Base-by-base conservation (phyloP, 2,329 filamentous ascomycete genomes). In the Knufia fluminis region DNA sequence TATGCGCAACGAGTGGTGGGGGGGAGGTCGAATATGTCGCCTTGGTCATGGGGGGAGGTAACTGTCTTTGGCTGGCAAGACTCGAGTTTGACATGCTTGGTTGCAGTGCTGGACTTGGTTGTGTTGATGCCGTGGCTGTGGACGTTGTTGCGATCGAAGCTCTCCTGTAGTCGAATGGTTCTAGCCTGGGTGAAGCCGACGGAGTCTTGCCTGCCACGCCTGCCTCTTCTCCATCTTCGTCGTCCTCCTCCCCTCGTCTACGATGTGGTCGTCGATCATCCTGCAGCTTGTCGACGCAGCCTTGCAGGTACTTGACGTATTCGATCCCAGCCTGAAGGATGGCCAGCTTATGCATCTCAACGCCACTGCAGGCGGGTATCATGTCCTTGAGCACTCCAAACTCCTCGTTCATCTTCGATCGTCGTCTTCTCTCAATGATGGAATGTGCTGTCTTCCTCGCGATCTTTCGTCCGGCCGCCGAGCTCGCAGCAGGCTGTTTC, bases 391-490 rank as follows among this genome's bases (percentile, higher is more conserved):
- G 71, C 14, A 94, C 85, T 1, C 82, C 85, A 70, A 97, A 97
- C 69, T 97, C 92, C 65, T 97, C 91, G 59, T 98, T 97, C 91
- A 97, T 98, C 73, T 97, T 98, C 10, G 87, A 94, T 54, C 92
- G 76, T 60, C 92, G 74, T 51, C 91, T 74, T 40, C 92, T 76
- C 70, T 98, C 92, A 59, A 97, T 98, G 57, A 97, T 70, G 61
- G 89, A 96, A 63, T 98, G 92, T 9, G 92, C 92, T 1, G 91
- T 97, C 71, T 96, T 97, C 57, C 92, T 79, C 4, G 92, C 90
- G 58, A 92, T 94, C 72, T 96, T 97, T 49, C 89, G 78, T n/a
- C 89, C 89, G 0, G 90, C 89, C 1, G 86, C 86, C 59, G 85
- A 94, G 4, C 83, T 85, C 1, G 80, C 77, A 46, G 79, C 82